phyloP scores from a whole-genome alignment of 768 basidiomycete species.

The Pleurotus giganteus region DNA sequence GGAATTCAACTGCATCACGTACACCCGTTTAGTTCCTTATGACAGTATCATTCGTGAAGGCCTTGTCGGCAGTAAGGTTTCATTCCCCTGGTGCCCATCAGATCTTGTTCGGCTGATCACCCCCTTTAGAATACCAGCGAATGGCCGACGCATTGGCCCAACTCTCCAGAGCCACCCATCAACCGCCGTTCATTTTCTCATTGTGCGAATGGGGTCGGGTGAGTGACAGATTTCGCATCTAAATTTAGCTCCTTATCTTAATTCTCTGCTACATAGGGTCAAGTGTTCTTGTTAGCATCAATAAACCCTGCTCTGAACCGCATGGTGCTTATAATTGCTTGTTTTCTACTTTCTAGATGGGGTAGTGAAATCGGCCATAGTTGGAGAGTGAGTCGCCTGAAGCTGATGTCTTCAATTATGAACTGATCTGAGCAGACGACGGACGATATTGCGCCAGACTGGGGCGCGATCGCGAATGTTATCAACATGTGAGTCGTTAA shows the following conservation, averaged over 20 bases:
- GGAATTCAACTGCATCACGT: background rate
- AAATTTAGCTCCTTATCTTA: background rate
- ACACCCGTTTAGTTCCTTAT: slow-evolving; percentile 42
- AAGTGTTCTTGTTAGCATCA: slow-evolving; percentile 2
- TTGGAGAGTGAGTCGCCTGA: slow-evolving; percentile 51
- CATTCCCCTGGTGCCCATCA: background rate
- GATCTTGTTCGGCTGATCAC: background rate
- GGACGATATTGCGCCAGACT: slow-evolving; percentile 7
- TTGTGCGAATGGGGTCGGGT: slow-evolving; percentile 70
- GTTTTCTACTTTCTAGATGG: slow-evolving; percentile 34
- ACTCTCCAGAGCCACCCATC: slow-evolving; percentile 42
- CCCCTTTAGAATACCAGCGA: slow-evolving; percentile 46
- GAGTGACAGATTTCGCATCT: slow-evolving; percentile 15
- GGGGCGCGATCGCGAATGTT: background rate
- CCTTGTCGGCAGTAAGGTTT: slow-evolving; percentile 48
- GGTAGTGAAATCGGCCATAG: slow-evolving; percentile 57
- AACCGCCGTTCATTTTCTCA: slow-evolving; percentile 52
- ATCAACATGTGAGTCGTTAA: slow-evolving; percentile 18
- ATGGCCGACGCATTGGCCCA: slow-evolving; percentile 60
- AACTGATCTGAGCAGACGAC: background rate
- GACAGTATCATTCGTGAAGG: slow-evolving; percentile 57
- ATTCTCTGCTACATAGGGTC: too few relatives aligned
- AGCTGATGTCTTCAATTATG: background rate
- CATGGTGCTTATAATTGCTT: too few relatives aligned
- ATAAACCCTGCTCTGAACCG: background rate